Conservation (phyloP, 164 flowering plant genomes). For the Paratinospora sagittata region DNA sequence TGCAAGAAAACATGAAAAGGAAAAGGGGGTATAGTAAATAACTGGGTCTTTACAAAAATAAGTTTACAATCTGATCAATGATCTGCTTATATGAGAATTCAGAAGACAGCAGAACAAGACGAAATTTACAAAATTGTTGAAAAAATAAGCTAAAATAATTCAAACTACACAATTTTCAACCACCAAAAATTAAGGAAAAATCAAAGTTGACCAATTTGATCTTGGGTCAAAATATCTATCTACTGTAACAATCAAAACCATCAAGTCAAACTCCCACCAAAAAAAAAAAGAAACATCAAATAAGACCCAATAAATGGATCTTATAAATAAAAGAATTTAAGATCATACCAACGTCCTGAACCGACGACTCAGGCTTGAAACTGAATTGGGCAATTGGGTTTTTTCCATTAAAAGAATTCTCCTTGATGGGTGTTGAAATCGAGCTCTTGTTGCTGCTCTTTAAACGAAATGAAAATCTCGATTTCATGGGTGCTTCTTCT, state of each 20-base stretch:
- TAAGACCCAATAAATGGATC: no score
- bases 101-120: neutral
- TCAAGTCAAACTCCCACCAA: neutral
- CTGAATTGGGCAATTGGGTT: neutral
- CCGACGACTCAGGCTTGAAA: conserved; percentile 21
- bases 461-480: neutral
- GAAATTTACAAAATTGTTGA: neutral
- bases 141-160: neutral
- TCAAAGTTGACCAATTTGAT: neutral
- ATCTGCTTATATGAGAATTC: neutral
- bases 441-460: neutral
- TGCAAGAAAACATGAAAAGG: no score
- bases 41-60: no score
- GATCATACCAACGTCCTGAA: conserved; percentile 28
- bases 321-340: neutral
- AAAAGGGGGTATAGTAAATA: no score
- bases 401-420: neutral
- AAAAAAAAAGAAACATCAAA: neutral
- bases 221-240: neutral
- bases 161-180: neutral
- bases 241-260: neutral
- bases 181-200: neutral
- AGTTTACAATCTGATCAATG: neutral
- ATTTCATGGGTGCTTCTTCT: conserved; percentile 5
- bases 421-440: neutral